Evolutionary conservation across 345 rosid genomes (phyloP), one percentile per base, ranked within the genome.

Genomic region (Brassica carinata): DNA sequence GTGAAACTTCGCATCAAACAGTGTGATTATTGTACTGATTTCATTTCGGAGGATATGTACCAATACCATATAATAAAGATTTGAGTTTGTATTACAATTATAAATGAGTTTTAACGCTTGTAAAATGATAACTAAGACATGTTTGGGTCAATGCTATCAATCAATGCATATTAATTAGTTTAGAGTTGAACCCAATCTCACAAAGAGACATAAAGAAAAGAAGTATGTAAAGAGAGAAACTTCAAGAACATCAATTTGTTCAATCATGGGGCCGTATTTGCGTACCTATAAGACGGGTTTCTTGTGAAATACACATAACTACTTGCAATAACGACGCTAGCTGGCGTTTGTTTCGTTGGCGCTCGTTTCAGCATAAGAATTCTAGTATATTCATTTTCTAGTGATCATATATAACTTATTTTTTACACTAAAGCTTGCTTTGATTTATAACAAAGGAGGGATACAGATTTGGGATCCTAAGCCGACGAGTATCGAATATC

Each of bases 261-360:
- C 71, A 73, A 67, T 74, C 83, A 74, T 80, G 83, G 79, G 75
- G 29, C 75, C 83, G 65, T 34, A 68, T 74, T 45, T 68, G 78
- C 13, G 65, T 79, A 15, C 68, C 64, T 59, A 67, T 59, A 73
- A 73, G 74, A 79, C 73, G 55, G 26, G 66, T 79, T 73, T 74
- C 75, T 79, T 53, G 43, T 73, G 77, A 72, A 78, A 78, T 31
- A 17, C 34, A 61, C 15, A 77, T 8, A 71, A 36, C 59, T 53
- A 15, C 59, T 53, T 53, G 68, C 72, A 72, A 65, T 30, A 59
- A 30, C 36, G 74, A 59, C 40, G 73, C 63, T 7, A 57, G 63
- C 27, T 57, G 62, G 23, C 61, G 73, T 38, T 67, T 57, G 51
- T 79, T 67, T 10, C 66, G 48, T 69, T 55, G 26, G 79, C 83